Evolutionary conservation across 106 monocot genomes (phyloP), one percentile per base, ranked within the genome.

Genomic region (Dendrobium huoshanense): DNA sequence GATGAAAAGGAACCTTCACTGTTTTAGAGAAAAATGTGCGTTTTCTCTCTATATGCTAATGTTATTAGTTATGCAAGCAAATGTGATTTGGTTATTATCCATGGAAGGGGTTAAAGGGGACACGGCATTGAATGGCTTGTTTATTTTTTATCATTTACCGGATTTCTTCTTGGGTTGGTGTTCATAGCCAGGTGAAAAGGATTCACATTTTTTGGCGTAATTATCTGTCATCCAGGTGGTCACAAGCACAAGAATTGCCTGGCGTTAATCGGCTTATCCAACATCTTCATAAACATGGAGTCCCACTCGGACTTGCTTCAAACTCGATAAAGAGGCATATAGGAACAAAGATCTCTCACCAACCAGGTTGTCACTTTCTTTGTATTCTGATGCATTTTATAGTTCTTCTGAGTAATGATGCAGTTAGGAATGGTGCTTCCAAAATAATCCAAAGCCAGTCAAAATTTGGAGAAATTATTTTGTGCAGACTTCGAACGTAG

Each of bases 271-370:
- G 90, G 11, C 88, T 95, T 51, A 78, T 92, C 45, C 87, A 48
- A 33, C 95, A 95, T 87, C 90, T 95, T 82, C 85, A 84, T 79
- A 79, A 78, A 51, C 84, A 92, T 82, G 87, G 90, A 42, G 33
- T 95, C 43, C 95, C 95, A 51, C 42, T 95, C 5, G 95, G 88
- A 79, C 84, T 95, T 74, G 95, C 95, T 85, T 95, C 92, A 82
- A 95, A 95, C 59, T 95, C 95, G 27, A 48, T 82, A 25, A 95
- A 80, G 80, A 77, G 79, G 54, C 61, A 88, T 81, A 84, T 95
- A 15, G 87, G 79, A 40, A 77, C 51, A 47, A 95, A 95, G 82
- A 85, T 95, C 77, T 90, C 87, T 13, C 75, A 86, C 79, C 90
- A 92, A 72, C 42, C 79, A 82, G 95, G 95, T 95, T 64, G 37